Conservation (phyloP, 1,284 basidiomycete species). For the Bondarzewia mesenterica region DNA sequence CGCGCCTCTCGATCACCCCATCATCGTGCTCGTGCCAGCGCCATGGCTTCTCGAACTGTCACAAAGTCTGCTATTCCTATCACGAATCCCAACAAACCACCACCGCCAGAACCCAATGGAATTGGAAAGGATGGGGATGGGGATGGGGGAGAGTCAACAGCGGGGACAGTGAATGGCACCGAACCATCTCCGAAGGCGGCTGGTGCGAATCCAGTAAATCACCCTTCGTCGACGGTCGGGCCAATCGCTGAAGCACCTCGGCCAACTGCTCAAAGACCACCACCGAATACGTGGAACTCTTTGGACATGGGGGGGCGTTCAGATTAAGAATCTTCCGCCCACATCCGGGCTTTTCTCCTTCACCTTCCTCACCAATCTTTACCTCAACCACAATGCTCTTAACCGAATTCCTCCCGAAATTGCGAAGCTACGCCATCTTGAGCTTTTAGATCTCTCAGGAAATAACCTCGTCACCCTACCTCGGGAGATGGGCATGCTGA, state of each 20-base stretch:
- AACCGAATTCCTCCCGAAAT: conserved; percentile 80
- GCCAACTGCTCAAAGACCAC: conserved; percentile 47
- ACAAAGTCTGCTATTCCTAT: conserved; percentile 77
- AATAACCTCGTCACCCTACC: conserved; percentile 81
- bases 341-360: conserved; percentile 88
- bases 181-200: conserved; percentile 28
- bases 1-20: conserved; percentile 71
- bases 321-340: conserved; percentile 84
- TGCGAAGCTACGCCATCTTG: conserved; percentile 77
- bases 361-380: conserved; percentile 86
- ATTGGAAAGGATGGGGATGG: conserved; percentile 25
- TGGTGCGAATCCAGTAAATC: conserved; percentile 40
- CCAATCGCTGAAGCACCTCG: conserved; percentile 58
- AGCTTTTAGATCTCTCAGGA: conserved; percentile 87
- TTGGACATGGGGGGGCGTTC: conserved; percentile 96
- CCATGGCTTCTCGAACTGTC: conserved; percentile 71
- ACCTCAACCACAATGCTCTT: conserved; percentile 95
- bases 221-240: conserved; percentile 66
- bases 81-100: conserved; percentile 69
- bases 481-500: conserved; percentile 87
- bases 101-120: conserved; percentile 33
- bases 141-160: not conserved
- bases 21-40: conserved; percentile 72
- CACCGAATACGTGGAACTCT: conserved; percentile 79
- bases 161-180: conserved; percentile 16